Evolutionary conservation across 148 eudicot species (phyloP), one percentile per base, ranked within the genome.

Genomic region (Linanthus parryae): DNA sequence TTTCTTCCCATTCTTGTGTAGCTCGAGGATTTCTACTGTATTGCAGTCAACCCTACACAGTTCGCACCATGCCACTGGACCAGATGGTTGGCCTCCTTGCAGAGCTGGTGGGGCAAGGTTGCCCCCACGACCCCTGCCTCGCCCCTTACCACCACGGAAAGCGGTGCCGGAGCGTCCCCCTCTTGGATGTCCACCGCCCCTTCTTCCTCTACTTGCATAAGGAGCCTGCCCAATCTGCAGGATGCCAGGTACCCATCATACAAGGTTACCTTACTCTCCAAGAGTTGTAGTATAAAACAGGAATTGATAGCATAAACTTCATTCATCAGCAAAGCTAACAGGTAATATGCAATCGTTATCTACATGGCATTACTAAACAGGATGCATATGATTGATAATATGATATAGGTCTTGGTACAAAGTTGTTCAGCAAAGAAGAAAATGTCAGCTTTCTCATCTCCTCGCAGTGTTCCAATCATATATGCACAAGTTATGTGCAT

Each of bases 41-140:
- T 73, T 88, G 73, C 96, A 88, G 25, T 81, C 92, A 50, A 74
- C 81, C 63, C 66, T 72, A 61, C 96, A 88, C 50, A 88, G 65
- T 74, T 88, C 92, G 62, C 96, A 88, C 77, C 74, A 73, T 19
- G 76, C 79, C 44, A 41, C 31, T 24, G 44, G 71, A 8, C 44
- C 45, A 41, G 72, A 69, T 43, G 54, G 35, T 39, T 21, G 34
- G 3, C 36, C 16, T 25, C 24, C 26, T 38, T 57, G 56, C 44
- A 60, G 19, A 44, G 52, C 51, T 10, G 63, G 63, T 29, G 65
- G 54, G 51, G 56, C 29, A 23, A 30, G 8, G 15, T 18, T 3
- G 44, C 62, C 44, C 36, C 77, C 75, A 41, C 75, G 77, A 42
- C 72, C 72, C 41, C 79, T 59, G 47, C 88, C 81, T 44, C 84